Conservation (phyloP, 768 basidiomycete genomes). For the Paxillus ammoniavirescens region DNA sequence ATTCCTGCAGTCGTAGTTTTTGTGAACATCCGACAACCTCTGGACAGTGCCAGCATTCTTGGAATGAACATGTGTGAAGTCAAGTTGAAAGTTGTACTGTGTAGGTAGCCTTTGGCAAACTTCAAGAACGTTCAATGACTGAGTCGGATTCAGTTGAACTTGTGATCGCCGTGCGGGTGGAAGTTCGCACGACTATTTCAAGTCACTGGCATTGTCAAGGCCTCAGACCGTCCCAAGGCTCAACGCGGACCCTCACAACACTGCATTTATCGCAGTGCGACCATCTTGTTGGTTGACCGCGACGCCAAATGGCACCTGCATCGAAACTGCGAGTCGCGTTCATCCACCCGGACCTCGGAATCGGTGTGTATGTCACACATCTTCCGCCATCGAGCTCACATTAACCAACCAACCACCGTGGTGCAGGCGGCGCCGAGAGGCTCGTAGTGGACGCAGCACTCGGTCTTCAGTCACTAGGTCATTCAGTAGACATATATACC, state of each 20-base stretch:
- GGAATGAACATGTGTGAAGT: too few species aligned
- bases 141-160: too few species aligned
- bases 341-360: constrained; percentile 92
- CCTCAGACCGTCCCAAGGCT: too few species aligned
- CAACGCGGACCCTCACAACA: too few species aligned
- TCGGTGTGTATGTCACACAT: constrained; percentile 50
- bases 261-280: too few species aligned
- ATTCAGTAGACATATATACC: constrained; percentile 87
- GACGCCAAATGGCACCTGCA: neutral
- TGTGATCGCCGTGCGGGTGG: too few species aligned
- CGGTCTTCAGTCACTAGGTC: constrained; percentile 80
- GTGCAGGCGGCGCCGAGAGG: constrained; percentile 88
- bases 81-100: too few species aligned
- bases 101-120: too few species aligned
- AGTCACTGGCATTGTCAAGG: too few species aligned
- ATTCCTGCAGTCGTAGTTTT: neutral
- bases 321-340: constrained; percentile 63
- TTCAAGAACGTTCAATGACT: too few species aligned
- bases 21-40: neutral
- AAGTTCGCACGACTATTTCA: too few species aligned
- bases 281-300: neutral
- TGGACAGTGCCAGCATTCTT: too few species aligned
- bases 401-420: neutral
- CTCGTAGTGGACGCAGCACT: constrained; percentile 94
- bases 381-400: neutral